Base-by-base conservation (phyloP, 805 yeast genomes). In the Saccharomycopsis fibuligera region DNA sequence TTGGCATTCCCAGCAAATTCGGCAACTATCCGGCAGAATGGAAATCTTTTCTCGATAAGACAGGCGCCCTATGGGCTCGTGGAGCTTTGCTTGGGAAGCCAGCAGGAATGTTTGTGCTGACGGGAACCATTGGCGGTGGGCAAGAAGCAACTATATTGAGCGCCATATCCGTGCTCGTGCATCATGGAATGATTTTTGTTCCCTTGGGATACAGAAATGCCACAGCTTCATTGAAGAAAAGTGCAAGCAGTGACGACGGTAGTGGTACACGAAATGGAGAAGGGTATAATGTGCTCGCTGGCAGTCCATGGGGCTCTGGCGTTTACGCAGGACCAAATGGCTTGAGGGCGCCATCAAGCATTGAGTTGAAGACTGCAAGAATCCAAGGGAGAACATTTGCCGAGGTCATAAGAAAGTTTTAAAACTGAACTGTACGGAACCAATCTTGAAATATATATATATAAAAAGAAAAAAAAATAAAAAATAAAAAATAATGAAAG, bases 271-370 rank as follows among this genome's bases (percentile, higher is more conserved):
- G n/a, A n/a, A n/a, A n/a, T n/a, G n/a, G n/a, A n/a, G n/a, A n/a
- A n/a, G n/a, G n/a, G n/a, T n/a, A n/a, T n/a, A n/a, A n/a, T n/a
- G n/a, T n/a, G n/a, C n/a, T n/a, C n/a, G n/a, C n/a, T n/a, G 83
- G 84, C 58, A 76, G 90, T 47, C 77, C 95, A 45, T 87, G 87
- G 84, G 95, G 95, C 66, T 87, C 95, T 39, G 91, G 90, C 61
- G 70, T 86, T 49, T 72, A 75, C 56, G 86, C 95, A 31, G 90
- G 83, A 56, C 68, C 78, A 23, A 87, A 83, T 61, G 95, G 95
- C 58, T 76, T 87, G 37, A 81, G 90, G 72, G 66, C 63, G 56
- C 84, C 88, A 40, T 62, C 79, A 48, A 75, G 68, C 45, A 66
- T 77, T 55, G 95, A 86, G 69, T 69, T 78, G 65, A 71, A 73